Percentiles rank a stretch among this genome's conserved stretches.
Evolutionary conservation across 208 protist genomes (phyloP).

Genomic region (Vickermania ingenoplastis): DNA sequence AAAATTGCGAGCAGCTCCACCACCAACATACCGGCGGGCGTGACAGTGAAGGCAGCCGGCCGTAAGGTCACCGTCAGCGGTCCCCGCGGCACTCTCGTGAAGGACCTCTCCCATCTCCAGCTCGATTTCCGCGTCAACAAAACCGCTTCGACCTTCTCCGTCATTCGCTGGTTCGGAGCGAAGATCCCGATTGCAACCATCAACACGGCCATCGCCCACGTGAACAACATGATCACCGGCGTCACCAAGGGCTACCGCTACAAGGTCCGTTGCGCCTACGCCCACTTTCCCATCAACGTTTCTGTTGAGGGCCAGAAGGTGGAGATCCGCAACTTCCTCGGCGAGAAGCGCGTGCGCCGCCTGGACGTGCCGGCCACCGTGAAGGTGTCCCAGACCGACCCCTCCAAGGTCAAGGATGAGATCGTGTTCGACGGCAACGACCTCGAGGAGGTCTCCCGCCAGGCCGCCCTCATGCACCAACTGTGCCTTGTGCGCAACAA

Average conservation of each 20-base stretch:
- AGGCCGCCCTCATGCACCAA: conserved; percentile 94
- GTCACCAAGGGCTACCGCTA: conserved; percentile 98
- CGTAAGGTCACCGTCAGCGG: conserved; percentile 91
- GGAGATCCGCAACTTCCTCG: conserved; percentile 99
- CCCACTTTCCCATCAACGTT: conserved; percentile 99
- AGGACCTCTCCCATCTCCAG: conserved; percentile 90
- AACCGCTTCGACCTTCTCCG: conserved; percentile 47
- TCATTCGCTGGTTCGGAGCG: conserved; percentile 94
- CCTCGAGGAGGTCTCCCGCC: conserved; percentile 88
- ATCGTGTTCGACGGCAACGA: conserved; percentile 95
- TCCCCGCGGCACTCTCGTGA: conserved; percentile 91
- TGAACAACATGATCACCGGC: conserved; percentile 99
- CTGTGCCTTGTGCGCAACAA: conserved; percentile 95
- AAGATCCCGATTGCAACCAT: conserved; percentile 93
- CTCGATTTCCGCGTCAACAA: conserved; percentile 87
- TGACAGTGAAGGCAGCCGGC: conserved; percentile 50
- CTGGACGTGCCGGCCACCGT: conserved; percentile 88
- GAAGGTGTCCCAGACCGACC: conserved; percentile 72
- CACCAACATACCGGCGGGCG: conserved; percentile 63
- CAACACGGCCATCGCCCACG: conserved; percentile 92
- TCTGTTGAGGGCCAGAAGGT: conserved; percentile 89
- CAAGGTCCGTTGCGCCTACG: conserved; percentile 99
- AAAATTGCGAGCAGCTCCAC: conserved; percentile 64
- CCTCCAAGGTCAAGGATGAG: conserved; percentile 96
- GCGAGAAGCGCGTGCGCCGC: conserved; percentile 94